Conservation (phyloP, 1,284 basidiomycete species). For the Tremellales sp. region DNA sequence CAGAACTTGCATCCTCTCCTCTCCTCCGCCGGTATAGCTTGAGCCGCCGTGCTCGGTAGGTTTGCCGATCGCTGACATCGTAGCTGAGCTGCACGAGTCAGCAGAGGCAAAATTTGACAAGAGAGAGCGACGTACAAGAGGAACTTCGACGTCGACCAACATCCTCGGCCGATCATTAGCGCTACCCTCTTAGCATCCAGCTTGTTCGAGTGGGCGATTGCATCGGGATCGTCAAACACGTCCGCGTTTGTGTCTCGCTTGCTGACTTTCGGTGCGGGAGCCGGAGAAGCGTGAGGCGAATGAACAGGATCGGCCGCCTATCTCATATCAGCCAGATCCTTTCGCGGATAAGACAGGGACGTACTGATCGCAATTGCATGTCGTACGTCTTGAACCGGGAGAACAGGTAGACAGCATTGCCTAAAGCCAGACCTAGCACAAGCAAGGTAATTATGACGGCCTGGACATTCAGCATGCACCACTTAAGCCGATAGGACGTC, state of each 20-base stretch:
- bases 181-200: background rate
- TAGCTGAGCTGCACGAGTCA: constrained; percentile 18
- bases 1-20: constrained; percentile 40
- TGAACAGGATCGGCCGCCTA: constrained; percentile 20
- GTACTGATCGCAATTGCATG: constrained; percentile 41
- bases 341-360: constrained; percentile 4
- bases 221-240: constrained; percentile 8
- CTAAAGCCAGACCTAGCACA: constrained; percentile 24
- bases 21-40: constrained; percentile 2
- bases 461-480: constrained; percentile 17
- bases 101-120: background rate
- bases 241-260: constrained; percentile 4
- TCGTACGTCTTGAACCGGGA: constrained; percentile 41
- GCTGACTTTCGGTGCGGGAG: constrained; percentile 23
- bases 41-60: constrained; percentile 6
- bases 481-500: background rate
- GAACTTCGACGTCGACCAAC: constrained; percentile 20
- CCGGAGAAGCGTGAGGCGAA: constrained; percentile 38
- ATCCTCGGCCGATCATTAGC: constrained; percentile 5
- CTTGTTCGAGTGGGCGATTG: background rate
- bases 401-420: constrained; percentile 41
- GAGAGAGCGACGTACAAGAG: constrained; percentile 18
- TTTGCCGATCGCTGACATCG: constrained; percentile 31
- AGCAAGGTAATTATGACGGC: constrained; percentile 22
- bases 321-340: background rate